Conservation (phyloP, 2,329 filamentous ascomycete genomes). For the Ophiobolus disseminans region DNA sequence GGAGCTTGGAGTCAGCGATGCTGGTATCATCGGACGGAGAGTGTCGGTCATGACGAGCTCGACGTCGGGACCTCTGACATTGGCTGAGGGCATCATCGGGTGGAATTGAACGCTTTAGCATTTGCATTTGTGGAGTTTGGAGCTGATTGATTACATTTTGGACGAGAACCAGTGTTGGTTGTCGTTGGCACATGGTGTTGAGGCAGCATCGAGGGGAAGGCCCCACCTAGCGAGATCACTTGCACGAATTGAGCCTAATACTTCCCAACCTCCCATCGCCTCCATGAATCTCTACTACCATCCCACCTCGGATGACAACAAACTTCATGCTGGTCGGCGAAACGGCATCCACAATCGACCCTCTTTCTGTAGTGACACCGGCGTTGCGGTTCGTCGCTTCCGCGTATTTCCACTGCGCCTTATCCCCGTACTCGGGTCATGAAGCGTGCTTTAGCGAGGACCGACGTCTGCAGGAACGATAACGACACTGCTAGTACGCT, state of each 20-base stretch:
- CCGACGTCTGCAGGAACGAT: conserved; percentile 13
- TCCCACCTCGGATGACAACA: no score
- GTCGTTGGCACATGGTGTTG: no score
- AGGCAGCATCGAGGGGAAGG: no score
- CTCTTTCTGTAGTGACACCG: conserved; percentile 1
- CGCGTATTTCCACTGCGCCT: not conserved
- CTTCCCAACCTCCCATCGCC: no score
- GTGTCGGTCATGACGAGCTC: conserved; percentile 39
- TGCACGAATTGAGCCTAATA: no score
- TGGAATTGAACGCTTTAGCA: conserved; percentile 37
- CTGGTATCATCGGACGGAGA: conserved; percentile 43
- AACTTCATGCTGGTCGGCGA: no score
- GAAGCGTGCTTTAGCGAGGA: conserved; percentile 1
- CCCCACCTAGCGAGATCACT: no score
- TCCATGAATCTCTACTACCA: no score
- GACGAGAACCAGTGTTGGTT: no score
- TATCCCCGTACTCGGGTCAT: conserved; percentile 10
- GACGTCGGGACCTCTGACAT: conserved; percentile 18
- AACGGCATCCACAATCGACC: no score
- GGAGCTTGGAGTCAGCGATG: conserved; percentile 40
- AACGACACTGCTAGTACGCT: conserved; percentile 9
- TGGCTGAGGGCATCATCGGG: conserved; percentile 45
- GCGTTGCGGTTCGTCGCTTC: conserved; percentile 5
- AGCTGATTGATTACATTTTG: not conserved
- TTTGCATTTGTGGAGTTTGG: not conserved